Percentiles rank a stretch among this genome's conserved stretches.
Evolutionary conservation across 2,329 filamentous ascomycete genomes (phyloP).

Genomic region (Cladosporium sp.): DNA sequence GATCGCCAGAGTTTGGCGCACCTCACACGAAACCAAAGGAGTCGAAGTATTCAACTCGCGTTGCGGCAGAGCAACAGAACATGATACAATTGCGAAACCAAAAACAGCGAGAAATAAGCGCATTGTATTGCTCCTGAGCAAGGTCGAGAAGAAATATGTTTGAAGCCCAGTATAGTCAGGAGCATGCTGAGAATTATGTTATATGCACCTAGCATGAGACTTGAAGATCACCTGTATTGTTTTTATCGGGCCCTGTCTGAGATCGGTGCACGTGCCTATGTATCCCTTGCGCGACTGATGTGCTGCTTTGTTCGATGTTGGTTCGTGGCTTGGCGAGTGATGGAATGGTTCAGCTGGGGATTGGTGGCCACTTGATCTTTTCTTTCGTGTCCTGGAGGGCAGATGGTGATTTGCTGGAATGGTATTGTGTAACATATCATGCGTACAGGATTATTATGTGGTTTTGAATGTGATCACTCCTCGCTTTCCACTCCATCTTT

Average conservation of each 20-base stretch:
- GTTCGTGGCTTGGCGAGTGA: not conserved
- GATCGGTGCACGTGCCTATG: not conserved
- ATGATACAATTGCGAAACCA: not conserved
- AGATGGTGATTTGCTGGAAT: not conserved
- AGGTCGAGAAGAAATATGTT: too few relatives aligned
- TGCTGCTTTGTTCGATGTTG: slow-evolving; percentile 5
- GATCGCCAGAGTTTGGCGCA: not conserved
- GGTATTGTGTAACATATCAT: too few relatives aligned
- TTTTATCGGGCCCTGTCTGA: not conserved
- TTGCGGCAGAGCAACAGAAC: not conserved
- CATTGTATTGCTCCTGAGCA: not conserved
- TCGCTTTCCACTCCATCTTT: not conserved
- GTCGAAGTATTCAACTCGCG: not conserved
- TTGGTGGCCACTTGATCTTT: too few relatives aligned
- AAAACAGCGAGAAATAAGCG: not conserved
- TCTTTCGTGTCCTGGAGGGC: too few relatives aligned
- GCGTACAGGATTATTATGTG: too few relatives aligned
- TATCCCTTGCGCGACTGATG: not conserved
- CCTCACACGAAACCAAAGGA: not conserved
- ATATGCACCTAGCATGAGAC: not conserved
- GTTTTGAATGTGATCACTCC: not conserved
- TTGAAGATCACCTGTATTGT: too few relatives aligned
- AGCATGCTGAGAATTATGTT: too few relatives aligned
- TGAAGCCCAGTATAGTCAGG: too few relatives aligned
- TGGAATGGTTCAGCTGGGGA: not conserved